These are phyloP conservation scores for Chionographis japonica DNA, from an alignment of 106 monocot genomes.

Conservation along the genomic window DNA sequence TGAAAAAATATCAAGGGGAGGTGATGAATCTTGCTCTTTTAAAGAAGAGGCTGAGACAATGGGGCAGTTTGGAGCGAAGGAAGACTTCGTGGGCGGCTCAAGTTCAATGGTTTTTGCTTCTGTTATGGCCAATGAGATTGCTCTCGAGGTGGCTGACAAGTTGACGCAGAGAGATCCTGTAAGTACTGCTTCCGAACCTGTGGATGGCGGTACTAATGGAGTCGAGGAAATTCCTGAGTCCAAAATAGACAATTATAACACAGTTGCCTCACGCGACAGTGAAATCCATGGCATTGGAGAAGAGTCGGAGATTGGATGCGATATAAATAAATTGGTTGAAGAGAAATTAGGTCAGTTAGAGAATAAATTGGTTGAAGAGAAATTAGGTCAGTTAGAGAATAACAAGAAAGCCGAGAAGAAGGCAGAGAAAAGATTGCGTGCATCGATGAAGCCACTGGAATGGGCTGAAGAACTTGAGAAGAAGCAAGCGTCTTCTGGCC, in stretches of 20 bases:
- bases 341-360: constrained; percentile 30
- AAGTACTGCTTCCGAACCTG: constrained; percentile 1
- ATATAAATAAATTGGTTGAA: constrained; percentile 30
- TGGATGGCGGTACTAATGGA: neutral
- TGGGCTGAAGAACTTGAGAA: constrained; percentile 92
- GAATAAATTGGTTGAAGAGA: constrained; percentile 30
- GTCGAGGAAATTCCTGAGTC: neutral
- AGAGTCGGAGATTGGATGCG: constrained; percentile 12
- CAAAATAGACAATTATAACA: constrained; percentile 13
- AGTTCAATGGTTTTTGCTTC: neutral
- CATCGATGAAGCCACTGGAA: constrained; percentile 77
- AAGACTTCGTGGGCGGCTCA: neutral
- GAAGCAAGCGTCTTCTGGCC: constrained; percentile 74
- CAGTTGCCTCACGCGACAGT: constrained; percentile 11
- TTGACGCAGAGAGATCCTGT: neutral
- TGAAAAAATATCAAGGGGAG: constrained; percentile 7
- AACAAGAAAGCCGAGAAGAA: constrained; percentile 46
- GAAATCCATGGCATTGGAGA: constrained; percentile 13
- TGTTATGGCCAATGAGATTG: constrained; percentile 9
- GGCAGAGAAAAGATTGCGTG: constrained; percentile 52
- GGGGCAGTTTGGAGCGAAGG: constrained; percentile 9
- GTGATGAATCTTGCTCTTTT: neutral
- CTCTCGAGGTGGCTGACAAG: constrained; percentile 11
- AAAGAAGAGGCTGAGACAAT: constrained; percentile 1
- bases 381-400: constrained; percentile 20